Percentiles rank a stretch among this genome's conserved stretches.
phyloP scores from a whole-genome alignment of 73 alveolate genomes.

The Chromera velia region DNA sequence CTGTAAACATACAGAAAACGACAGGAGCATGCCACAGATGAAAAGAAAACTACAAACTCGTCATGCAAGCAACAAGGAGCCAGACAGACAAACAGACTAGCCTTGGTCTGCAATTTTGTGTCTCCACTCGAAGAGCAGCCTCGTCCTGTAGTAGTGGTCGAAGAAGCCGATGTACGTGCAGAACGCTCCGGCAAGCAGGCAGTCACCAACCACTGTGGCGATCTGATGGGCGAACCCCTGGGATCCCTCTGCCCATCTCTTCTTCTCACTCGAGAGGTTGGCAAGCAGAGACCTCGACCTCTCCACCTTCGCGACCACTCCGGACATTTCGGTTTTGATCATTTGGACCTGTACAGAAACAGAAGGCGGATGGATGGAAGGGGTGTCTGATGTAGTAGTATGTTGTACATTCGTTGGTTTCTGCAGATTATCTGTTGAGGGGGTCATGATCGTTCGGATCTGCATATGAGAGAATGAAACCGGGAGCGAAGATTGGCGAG shows the following conservation, averaged over 20 bases:
- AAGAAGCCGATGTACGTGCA: slow-evolving; percentile 95
- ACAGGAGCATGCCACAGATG: too few species aligned
- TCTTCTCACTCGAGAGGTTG: slow-evolving; percentile 85
- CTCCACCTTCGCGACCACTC: slow-evolving; percentile 82
- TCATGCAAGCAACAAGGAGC: neutral
- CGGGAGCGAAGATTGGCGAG: too few species aligned
- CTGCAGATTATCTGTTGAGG: too few species aligned
- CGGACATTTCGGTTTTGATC: slow-evolving; percentile 25
- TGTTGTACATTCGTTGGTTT: too few species aligned
- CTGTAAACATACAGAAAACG: too few species aligned
- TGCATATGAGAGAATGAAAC: too few species aligned
- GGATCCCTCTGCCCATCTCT: slow-evolving; percentile 88
- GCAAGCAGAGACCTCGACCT: slow-evolving; percentile 76
- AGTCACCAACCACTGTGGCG: slow-evolving; percentile 86
- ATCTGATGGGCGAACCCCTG: slow-evolving; percentile 79
- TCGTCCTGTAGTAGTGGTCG: slow-evolving; percentile 84
- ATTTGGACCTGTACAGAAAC: too few species aligned
- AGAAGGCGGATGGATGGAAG: too few species aligned
- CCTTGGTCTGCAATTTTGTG: neutral
- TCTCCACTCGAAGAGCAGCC: neutral
- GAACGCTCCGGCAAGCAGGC: slow-evolving; percentile 83
- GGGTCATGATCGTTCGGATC: too few species aligned
- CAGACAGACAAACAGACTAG: slow-evolving; percentile 1
- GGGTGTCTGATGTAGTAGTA: too few species aligned
- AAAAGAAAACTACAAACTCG: neutral